Percentiles rank a stretch among this genome's conserved stretches.
These are phyloP conservation scores for Acanthochlamys bracteata DNA, from an alignment of 106 monocot genomes.

Conservation along the genomic window DNA sequence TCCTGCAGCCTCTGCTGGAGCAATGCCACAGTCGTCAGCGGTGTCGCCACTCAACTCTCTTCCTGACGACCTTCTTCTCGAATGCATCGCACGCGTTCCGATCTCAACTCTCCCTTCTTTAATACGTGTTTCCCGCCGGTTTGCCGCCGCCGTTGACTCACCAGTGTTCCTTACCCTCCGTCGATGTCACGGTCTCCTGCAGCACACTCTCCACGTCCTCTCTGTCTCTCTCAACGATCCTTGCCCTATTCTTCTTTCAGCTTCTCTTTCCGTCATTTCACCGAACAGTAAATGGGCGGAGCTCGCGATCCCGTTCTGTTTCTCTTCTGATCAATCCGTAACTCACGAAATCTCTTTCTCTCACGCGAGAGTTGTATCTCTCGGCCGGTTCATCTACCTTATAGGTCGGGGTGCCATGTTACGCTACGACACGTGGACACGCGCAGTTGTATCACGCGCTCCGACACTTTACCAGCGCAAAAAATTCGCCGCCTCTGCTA, in stretches of 20 bases:
- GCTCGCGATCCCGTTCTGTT: background rate
- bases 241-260: conserved; percentile 1
- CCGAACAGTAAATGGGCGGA: background rate
- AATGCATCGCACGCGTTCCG: conserved; percentile 43
- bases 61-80: conserved; percentile 72
- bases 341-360: conserved; percentile 7
- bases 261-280: conserved; percentile 17
- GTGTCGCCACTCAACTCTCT: conserved; percentile 27
- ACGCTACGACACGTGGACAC: conserved; percentile 44
- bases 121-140: conserved; percentile 51
- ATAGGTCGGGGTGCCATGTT: conserved; percentile 31
- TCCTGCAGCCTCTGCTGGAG: background rate
- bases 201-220: conserved; percentile 23
- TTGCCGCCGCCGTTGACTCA: conserved; percentile 36
- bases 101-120: conserved; percentile 50
- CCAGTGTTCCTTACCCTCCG: conserved; percentile 38
- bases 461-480: conserved; percentile 31
- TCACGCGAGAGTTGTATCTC: conserved; percentile 23
- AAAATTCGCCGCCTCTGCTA: conserved; percentile 46
- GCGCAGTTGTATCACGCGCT: conserved; percentile 16
- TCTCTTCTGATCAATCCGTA: background rate
- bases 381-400: conserved; percentile 35
- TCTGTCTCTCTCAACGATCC: conserved; percentile 23
- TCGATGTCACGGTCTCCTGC: conserved; percentile 29
- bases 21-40: background rate